Percentiles rank a stretch among this genome's conserved stretches.
Evolutionary conservation across 768 basidiomycete species (phyloP).

Genomic region (Phylloporus arenicola): DNA sequence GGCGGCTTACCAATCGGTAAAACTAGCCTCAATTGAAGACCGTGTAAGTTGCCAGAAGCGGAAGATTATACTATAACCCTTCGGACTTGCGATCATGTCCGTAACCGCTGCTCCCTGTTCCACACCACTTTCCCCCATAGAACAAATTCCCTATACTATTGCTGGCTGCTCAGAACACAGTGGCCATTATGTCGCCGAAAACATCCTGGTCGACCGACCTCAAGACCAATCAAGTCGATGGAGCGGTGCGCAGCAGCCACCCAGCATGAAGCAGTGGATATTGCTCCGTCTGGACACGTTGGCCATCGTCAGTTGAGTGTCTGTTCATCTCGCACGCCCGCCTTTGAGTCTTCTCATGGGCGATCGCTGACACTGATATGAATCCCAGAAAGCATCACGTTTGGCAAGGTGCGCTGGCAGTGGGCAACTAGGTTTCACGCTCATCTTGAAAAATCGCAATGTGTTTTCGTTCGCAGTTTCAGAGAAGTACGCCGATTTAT

Average conservation of each 20-base stretch:
- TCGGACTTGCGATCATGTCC: conserved; percentile 5
- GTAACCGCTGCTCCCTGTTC: conserved; percentile 3
- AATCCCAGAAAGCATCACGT: conserved; percentile 59
- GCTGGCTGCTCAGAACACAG: conserved; percentile 65
- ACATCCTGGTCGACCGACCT: conserved; percentile 62
- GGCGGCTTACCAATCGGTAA: no score
- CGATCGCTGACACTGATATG: background rate
- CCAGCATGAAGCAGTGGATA: conserved; percentile 64
- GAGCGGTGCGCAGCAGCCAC: conserved; percentile 61
- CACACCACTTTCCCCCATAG: conserved; percentile 8
- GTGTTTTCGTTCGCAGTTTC: conserved; percentile 11
- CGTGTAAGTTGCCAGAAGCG: background rate
- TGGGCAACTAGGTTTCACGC: background rate
- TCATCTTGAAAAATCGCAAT: background rate
- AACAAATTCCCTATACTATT: conserved; percentile 46
- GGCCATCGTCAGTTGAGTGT: conserved; percentile 60
- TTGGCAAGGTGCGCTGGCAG: conserved; percentile 60
- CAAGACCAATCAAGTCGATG: conserved; percentile 65
- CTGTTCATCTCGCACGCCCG: background rate
- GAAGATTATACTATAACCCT: background rate
- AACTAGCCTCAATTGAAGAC: no score
- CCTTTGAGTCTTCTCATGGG: background rate
- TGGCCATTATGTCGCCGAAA: conserved; percentile 61
- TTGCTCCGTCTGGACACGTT: conserved; percentile 56
- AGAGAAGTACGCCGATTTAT: conserved; percentile 21